Evolutionary conservation across 108 stramenopile species (phyloP), one percentile per base, ranked within the genome.

Genomic region (Cylindrotheca closterium): DNA sequence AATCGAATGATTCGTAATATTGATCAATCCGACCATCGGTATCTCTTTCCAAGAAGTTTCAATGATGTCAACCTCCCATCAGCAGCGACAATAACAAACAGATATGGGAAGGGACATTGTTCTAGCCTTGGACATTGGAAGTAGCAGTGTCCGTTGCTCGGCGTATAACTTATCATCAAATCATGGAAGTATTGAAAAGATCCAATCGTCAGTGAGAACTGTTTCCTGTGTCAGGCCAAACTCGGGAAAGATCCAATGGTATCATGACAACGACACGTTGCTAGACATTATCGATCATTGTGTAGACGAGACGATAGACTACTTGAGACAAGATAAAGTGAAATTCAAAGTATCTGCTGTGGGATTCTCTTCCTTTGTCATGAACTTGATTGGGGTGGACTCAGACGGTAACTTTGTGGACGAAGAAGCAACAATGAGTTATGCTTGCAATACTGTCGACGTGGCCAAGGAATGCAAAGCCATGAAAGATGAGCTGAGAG

Each of bases 351-450:
- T 93, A 0, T 77, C 78, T 7, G 86, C 76, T 7, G 58, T 93
- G 49, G 88, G 88, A 46, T 88, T 93, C 63, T 81, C 86, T n/a
- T 65, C 79, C 26, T 90, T 93, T 75, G 88, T 86, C 8, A 93
- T 93, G 92, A 93, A 93, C 60, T 52, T 93, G 30, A 48, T 90
- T 8, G 92, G 81, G 7, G 65, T 90, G 1, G 73, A 87, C 58
- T 45, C 56, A 0, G 32, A 47, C 24, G 84, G 84, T 21, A 47
- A 68, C 28, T 56, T 78, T 27, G 19, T 86, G 5, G 82, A 75
- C 29, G 66, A 82, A 12, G 63, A 71, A 23, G 79, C 81, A 47
- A 85, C 88, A 5, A 74, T 85, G 33, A 79, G 75, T 27, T 93
- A 93, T 68, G 91, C 88, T 0, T 93, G 91, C 65, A 87, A 87